Percentiles rank a stretch among this genome's conserved stretches.
Evolutionary conservation across 352 stramenopile genomes (phyloP).

Genomic region (Phytopythium vexans): DNA sequence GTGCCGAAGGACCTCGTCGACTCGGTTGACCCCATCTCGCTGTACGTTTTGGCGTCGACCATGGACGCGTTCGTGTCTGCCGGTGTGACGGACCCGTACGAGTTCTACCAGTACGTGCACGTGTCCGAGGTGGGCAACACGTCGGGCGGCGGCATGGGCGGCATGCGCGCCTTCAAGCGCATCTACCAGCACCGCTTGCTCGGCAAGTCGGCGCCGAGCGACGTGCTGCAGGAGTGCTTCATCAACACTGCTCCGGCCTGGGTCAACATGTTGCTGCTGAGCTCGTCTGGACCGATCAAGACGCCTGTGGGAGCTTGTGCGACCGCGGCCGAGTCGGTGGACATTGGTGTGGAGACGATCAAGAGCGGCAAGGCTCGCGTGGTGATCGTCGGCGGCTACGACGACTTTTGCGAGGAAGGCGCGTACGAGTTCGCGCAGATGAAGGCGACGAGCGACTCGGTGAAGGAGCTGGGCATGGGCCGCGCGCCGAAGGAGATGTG

Average conservation of each 20-base stretch:
- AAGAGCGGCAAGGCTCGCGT: conserved; percentile 84
- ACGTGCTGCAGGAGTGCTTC: conserved; percentile 83
- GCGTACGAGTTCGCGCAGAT: conserved; percentile 89
- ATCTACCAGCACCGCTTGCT: conserved; percentile 74
- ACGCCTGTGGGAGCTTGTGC: conserved; percentile 84
- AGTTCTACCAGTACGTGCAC: conserved; percentile 91
- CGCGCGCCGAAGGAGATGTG: conserved; percentile 82
- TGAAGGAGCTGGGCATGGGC: conserved; percentile 77
- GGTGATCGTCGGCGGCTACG: conserved; percentile 81
- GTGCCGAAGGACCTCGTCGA: conserved; percentile 80
- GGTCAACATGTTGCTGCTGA: conserved; percentile 89
- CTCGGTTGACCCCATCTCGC: conserved; percentile 72
- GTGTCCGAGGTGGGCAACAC: conserved; percentile 87
- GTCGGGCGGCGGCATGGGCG: conserved; percentile 79
- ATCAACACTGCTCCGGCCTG: conserved; percentile 88
- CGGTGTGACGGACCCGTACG: conserved; percentile 86
- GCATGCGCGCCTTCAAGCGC: conserved; percentile 70
- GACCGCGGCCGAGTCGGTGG: conserved; percentile 83
- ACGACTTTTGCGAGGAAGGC: conserved; percentile 86
- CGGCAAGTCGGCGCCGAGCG: conserved; percentile 71
- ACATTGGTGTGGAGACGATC: conserved; percentile 88
- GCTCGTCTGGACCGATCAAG: conserved; percentile 87
- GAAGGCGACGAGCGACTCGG: conserved; percentile 85
- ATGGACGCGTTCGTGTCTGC: conserved; percentile 79
- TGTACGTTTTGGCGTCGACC: conserved; percentile 73